These are phyloP conservation scores for Yamadazyma epiphylla DNA, from an alignment of 1,139 yeast genomes.

Conservation along the genomic window DNA sequence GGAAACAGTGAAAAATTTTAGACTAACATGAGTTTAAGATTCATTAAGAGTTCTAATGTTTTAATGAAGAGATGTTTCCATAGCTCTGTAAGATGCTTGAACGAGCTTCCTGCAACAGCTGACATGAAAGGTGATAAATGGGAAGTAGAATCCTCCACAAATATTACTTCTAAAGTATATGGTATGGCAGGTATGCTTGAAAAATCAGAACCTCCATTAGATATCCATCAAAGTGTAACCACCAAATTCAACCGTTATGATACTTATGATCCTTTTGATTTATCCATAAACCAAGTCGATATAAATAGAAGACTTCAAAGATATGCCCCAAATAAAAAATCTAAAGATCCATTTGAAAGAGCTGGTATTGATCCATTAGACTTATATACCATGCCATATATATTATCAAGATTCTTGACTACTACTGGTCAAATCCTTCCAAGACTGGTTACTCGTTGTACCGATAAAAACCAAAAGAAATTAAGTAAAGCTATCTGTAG, in stretches of 20 bases:
- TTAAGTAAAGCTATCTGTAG: constrained; percentile 66
- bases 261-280: constrained; percentile 73
- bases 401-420: constrained; percentile 55
- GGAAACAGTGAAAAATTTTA: no score
- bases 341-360: constrained; percentile 43
- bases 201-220: constrained; percentile 20
- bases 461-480: constrained; percentile 56
- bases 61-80: no score
- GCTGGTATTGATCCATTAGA: constrained; percentile 62
- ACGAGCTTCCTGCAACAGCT: constrained; percentile 23
- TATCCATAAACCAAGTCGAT: constrained; percentile 51
- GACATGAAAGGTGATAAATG: constrained; percentile 29
- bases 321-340: constrained; percentile 13
- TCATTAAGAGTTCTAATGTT: no score
- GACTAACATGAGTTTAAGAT: no score
- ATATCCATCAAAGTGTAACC: constrained; percentile 24
- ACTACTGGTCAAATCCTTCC: constrained; percentile 67
- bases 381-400: constrained; percentile 62
- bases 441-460: constrained; percentile 64
- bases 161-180: constrained; percentile 16
- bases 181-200: constrained; percentile 29
- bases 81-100: constrained; percentile 1
- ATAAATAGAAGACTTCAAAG: constrained; percentile 28
- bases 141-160: constrained; percentile 11
- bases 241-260: constrained; percentile 40